A percentile compares a stretch with the other conserved stretches of the same genome.
Evolutionary conservation across 148 eudicot species (phyloP).

Genomic region (Amaranthus palmeri): DNA sequence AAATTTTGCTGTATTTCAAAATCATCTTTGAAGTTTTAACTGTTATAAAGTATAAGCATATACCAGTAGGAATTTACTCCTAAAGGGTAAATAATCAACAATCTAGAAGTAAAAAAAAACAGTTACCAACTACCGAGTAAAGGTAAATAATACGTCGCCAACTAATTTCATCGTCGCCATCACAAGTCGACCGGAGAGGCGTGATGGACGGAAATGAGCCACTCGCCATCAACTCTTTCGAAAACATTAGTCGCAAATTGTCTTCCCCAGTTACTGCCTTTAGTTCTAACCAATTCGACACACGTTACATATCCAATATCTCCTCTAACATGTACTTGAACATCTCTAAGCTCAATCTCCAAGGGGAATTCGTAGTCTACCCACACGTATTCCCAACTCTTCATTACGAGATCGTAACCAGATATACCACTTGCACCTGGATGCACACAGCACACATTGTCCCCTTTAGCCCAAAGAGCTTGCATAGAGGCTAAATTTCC

Average conservation of each 20-base stretch:
- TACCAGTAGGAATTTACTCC: no score
- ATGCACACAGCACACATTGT: slow-evolving; percentile 84
- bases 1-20: no score
- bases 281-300: slow-evolving; percentile 76
- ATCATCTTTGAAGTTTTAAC: no score
- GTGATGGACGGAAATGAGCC: slow-evolving; percentile 75
- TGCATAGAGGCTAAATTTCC: slow-evolving; percentile 91
- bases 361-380: slow-evolving; percentile 86
- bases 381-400: slow-evolving; percentile 98
- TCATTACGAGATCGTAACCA: slow-evolving; percentile 87
- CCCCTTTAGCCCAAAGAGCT: slow-evolving; percentile 73
- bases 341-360: slow-evolving; percentile 78
- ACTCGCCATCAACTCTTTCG: slow-evolving; percentile 70
- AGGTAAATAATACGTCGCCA: no score
- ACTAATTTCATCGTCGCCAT: slow-evolving; percentile 6
- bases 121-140: background rate
- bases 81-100: no score
- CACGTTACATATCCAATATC: slow-evolving; percentile 82
- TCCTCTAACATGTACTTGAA: slow-evolving; percentile 72
- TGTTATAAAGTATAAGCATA: no score
- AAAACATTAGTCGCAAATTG: slow-evolving; percentile 94
- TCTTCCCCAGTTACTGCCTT: slow-evolving; percentile 88
- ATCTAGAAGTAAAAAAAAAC: no score
- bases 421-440: slow-evolving; percentile 94
- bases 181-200: slow-evolving; percentile 69